Base-by-base conservation (phyloP, 306 rosid genomes). In the Begonia fuchsioides region DNA sequence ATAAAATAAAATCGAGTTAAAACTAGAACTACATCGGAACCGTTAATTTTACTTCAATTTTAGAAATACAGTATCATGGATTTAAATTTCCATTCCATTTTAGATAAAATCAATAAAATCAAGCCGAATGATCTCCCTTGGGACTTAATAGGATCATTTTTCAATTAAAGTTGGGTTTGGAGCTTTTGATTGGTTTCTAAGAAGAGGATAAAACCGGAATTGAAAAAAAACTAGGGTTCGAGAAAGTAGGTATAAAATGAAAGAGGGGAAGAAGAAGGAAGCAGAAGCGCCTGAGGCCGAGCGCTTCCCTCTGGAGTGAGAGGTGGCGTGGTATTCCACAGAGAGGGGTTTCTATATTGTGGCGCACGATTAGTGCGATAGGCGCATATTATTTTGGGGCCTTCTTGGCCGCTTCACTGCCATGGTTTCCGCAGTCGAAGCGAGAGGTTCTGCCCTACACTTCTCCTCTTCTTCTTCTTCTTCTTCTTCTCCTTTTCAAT, bases 251-350 rank as follows among this genome's bases (percentile, higher is more conserved):
- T 10, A 50, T 47, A 51, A 3, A 26, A 44, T 0, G 57, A 15
- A 40, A 2, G 38, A 15, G 13, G 18, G 7, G 40, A 6, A 1
- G 7, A n/a, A n/a, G n/a, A 7, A 13, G 38, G 13, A 13, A 17
- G 8, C 1, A 14, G 13, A 12, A 50, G 41, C 53, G 76, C 56
- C 72, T 62, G 18, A 60, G 72, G 76, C 76, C 64, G 76, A 56
- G 76, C 71, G 61, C 68, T 64, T 51, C 43, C 71, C 64, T 65
- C 68, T 56, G 56, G 56, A 65, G 68, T 16, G 12, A 60, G 76
- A 19, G 68, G 68, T 48, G 61, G 76, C 65, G 72, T 71, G 76
- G 76, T 71, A 71, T 71, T 71, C 76, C 76, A 65, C 61, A 47
- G 65, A 55, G 68, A 55, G 56, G 61, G 71, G 76, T 59, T 60